Evolutionary conservation across 2,329 filamentous ascomycete genomes (phyloP).

Genomic region (Rugonectria rugulosa): DNA sequence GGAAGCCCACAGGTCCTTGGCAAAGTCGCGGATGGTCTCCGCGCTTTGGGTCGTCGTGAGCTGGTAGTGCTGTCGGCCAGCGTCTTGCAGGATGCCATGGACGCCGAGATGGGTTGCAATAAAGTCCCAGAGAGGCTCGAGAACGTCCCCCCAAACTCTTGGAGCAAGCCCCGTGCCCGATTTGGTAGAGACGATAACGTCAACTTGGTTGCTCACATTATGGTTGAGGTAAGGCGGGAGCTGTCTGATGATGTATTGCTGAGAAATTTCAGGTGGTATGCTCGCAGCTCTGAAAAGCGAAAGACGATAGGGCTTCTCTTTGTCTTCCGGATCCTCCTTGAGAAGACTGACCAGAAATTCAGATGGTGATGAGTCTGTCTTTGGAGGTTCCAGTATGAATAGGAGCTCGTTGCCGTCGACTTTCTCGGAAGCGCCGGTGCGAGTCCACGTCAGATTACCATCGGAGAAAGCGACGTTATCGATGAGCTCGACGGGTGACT

Average conservation of each 20-base stretch:
- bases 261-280: constrained; percentile 48
- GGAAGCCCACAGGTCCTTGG: constrained; percentile 48
- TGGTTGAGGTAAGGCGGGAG: constrained; percentile 49
- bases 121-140: constrained; percentile 62
- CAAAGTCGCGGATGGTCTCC: constrained; percentile 70
- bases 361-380: neutral
- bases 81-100: neutral
- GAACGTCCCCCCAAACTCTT: constrained; percentile 60
- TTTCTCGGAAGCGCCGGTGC: constrained; percentile 20
- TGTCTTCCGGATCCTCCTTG: constrained; percentile 41
- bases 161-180: constrained; percentile 69
- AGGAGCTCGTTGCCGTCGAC: constrained; percentile 39
- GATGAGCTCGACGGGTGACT: neutral
- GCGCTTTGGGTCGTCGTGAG: constrained; percentile 70
- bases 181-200: constrained; percentile 72
- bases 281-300: constrained; percentile 39
- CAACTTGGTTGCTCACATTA: constrained; percentile 46
- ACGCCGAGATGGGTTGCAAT: constrained; percentile 39
- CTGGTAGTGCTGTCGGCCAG: constrained; percentile 10
- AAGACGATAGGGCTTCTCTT: constrained; percentile 39
- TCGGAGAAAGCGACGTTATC: constrained; percentile 33
- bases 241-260: constrained; percentile 45
- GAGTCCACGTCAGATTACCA: constrained; percentile 40
- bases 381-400: constrained; percentile 33
- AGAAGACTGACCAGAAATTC: constrained; percentile 49